Conservation (phyloP, 257 asterid genomes). For the Eucommia ulmoides region DNA sequence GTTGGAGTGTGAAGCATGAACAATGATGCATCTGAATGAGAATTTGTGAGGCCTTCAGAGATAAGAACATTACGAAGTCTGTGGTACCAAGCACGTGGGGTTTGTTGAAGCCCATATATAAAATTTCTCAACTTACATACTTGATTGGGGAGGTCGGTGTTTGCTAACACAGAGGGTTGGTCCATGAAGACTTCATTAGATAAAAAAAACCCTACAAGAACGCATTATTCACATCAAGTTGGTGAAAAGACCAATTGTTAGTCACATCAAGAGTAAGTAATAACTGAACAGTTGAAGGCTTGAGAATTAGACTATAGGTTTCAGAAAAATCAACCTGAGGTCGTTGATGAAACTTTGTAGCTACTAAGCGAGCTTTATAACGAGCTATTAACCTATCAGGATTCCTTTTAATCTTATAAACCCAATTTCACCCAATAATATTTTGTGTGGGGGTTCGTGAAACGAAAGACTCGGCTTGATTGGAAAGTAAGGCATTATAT, state of each 20-base stretch:
- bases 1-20: not conserved
- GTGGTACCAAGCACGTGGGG: no score
- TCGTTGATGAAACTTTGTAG: not conserved
- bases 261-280: no score
- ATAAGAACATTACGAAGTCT: no score
- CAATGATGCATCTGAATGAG: no score
- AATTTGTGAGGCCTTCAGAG: not conserved
- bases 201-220: not conserved
- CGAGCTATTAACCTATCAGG: not conserved
- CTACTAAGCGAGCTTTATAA: not conserved
- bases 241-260: no score
- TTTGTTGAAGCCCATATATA: no score
- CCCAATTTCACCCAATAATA: not conserved
- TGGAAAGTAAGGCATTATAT: not conserved
- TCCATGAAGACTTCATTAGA: no score
- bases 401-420: not conserved
- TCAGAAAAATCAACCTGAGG: not conserved
- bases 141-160: not conserved
- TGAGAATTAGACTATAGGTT: not conserved
- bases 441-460: no score
- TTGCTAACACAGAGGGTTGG: not conserved
- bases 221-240: no score
- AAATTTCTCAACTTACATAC: not conserved
- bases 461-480: not conserved
- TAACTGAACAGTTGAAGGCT: not conserved